A percentile compares a stretch with the other conserved stretches of the same genome.
Conservation (phyloP, 23 red algal species). For the Cyanidiococcus yangmingshanensis region DNA sequence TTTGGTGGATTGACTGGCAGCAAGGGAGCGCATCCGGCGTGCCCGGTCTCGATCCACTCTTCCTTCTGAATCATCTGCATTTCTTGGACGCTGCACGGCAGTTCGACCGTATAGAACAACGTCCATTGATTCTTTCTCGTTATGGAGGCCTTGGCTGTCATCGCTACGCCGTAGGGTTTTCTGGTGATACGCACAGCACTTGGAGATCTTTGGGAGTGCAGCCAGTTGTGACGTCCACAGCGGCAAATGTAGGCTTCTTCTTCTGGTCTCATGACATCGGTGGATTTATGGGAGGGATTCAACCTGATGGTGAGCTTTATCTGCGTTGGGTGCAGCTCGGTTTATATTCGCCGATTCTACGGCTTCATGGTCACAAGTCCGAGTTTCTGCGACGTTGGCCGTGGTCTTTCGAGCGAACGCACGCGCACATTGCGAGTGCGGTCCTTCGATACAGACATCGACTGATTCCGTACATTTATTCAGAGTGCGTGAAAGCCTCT, state of each 20-base stretch:
- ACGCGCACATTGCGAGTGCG: not conserved
- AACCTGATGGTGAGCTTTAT: slow-evolving; percentile 20
- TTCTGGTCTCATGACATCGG: slow-evolving; percentile 36
- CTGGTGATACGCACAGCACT: slow-evolving; percentile 30
- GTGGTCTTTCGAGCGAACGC: slow-evolving; percentile 19
- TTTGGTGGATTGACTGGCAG: slow-evolving; percentile 42
- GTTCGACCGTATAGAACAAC: not conserved
- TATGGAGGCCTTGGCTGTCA: slow-evolving; percentile 21
- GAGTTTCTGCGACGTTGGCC: slow-evolving; percentile 20
- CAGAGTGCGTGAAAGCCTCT: slow-evolving; percentile 4
- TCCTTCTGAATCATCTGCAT: slow-evolving; percentile 31
- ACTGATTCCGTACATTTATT: slow-evolving; percentile 26
- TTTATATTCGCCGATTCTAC: slow-evolving; percentile 28
- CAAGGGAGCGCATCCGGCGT: slow-evolving; percentile 17
- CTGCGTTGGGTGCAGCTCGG: slow-evolving; percentile 35
- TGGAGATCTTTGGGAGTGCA: slow-evolving; percentile 28
- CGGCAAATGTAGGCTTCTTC: slow-evolving; percentile 26
- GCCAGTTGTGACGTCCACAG: slow-evolving; percentile 20
- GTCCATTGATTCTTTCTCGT: slow-evolving; percentile 24
- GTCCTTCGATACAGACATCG: slow-evolving; percentile 19
- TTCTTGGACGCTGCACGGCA: slow-evolving; percentile 25
- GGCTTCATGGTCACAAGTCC: slow-evolving; percentile 27
- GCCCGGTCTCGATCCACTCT: slow-evolving; percentile 25
- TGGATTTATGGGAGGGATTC: slow-evolving; percentile 22
- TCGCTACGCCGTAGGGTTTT: slow-evolving; percentile 28